These are phyloP conservation scores for Melampsora medusae DNA, from an alignment of 1,284 basidiomycete species.

Conservation along the genomic window DNA sequence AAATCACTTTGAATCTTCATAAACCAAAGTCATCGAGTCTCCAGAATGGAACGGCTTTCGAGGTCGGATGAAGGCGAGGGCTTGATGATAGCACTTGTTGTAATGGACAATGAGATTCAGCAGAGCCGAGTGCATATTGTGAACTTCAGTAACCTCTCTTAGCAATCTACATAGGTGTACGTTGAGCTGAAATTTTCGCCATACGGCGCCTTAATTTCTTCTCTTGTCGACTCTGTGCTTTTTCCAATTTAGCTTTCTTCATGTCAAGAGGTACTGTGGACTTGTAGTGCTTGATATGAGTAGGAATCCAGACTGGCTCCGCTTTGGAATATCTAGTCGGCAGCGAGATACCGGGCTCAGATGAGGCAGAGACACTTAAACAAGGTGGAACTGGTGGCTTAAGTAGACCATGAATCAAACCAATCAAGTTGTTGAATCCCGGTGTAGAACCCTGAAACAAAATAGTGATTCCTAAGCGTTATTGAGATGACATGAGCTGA, in stretches of 20 bases:
- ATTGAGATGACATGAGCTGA: not conserved
- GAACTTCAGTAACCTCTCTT: too few relatives aligned
- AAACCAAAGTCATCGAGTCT: too few relatives aligned
- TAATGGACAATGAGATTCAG: too few relatives aligned
- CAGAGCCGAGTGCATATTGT: too few relatives aligned
- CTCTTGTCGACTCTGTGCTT: constrained; percentile 16
- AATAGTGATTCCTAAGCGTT: not conserved
- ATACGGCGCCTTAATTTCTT: not conserved
- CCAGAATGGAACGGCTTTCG: too few relatives aligned
- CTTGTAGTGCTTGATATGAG: constrained; percentile 39
- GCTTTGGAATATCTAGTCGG: not conserved
- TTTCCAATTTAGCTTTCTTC: constrained; percentile 39
- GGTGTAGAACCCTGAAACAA: not conserved
- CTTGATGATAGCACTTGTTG: too few relatives aligned
- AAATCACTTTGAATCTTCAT: too few relatives aligned
- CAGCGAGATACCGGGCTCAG: not conserved
- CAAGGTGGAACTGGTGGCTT: constrained; percentile 14
- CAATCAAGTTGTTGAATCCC: not conserved
- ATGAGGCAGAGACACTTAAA: not conserved
- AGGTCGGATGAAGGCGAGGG: too few relatives aligned
- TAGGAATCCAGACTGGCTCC: constrained; percentile 15
- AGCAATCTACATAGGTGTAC: too few relatives aligned
- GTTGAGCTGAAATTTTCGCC: too few relatives aligned
- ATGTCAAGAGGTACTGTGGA: constrained; percentile 34
- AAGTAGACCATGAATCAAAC: not conserved